These are phyloP conservation scores for Phytophthora vignae DNA, from an alignment of 352 stramenopile species.

Conservation along the genomic window DNA sequence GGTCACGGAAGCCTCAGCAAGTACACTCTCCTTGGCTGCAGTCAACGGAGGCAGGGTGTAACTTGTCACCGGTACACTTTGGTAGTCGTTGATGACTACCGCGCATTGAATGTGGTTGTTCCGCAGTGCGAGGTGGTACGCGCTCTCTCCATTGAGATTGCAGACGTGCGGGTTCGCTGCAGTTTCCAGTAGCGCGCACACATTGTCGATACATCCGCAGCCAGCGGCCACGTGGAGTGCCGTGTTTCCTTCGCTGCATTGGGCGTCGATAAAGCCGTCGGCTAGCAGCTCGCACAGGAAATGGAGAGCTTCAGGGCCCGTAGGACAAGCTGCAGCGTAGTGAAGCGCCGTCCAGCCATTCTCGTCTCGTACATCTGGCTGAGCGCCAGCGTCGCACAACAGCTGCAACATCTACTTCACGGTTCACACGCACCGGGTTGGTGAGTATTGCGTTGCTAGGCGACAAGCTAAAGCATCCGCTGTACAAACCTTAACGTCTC, in stretches of 20 bases:
- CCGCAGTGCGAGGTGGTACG: constrained; percentile 65
- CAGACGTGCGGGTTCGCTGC: constrained; percentile 56
- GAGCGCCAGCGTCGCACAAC: constrained; percentile 50
- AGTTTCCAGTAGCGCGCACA: constrained; percentile 60
- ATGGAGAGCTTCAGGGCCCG: constrained; percentile 48
- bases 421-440: no score
- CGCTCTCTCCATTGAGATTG: constrained; percentile 50
- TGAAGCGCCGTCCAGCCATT: constrained; percentile 76
- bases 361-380: constrained; percentile 45
- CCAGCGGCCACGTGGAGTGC: constrained; percentile 69
- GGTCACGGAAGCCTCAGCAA: constrained; percentile 13
- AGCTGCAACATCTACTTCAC: constrained; percentile 54
- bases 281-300: constrained; percentile 64
- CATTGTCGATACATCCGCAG: constrained; percentile 62
- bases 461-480: constrained; percentile 45
- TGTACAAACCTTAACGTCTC: constrained; percentile 44
- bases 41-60: constrained; percentile 2
- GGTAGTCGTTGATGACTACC: constrained; percentile 63
- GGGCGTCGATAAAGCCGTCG: constrained; percentile 52
- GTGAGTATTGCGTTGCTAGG: no score
- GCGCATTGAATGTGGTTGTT: constrained; percentile 70
- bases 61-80: constrained; percentile 24
- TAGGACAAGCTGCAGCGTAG: constrained; percentile 59
- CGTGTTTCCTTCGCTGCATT: constrained; percentile 66
- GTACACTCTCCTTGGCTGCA: background rate